Percentiles rank a stretch among this genome's conserved stretches.
These are phyloP conservation scores for Nicotiana noctiflora DNA, from an alignment of 257 asterid species.

Conservation along the genomic window DNA sequence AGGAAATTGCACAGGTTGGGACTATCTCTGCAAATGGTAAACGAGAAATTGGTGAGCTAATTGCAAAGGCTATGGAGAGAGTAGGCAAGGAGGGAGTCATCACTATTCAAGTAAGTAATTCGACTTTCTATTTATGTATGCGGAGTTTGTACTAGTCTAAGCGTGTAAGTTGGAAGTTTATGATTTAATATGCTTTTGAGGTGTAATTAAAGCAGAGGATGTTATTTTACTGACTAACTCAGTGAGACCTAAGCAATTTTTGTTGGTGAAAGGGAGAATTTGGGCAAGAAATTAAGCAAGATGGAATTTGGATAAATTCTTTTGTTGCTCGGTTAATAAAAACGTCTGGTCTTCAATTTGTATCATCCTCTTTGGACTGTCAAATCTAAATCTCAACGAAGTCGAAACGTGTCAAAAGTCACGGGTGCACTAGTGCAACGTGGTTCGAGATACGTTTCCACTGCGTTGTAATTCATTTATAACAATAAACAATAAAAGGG, in stretches of 20 bases:
- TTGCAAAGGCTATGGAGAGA: conserved; percentile 95
- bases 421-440: too few relatives aligned
- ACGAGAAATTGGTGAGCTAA: conserved; percentile 88
- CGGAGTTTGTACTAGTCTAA: too few relatives aligned
- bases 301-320: not conserved
- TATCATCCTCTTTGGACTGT: too few relatives aligned
- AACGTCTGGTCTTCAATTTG: not conserved
- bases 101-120: too few relatives aligned
- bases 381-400: too few relatives aligned
- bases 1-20: too few relatives aligned
- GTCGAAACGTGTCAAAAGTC: too few relatives aligned
- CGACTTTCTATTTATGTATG: not conserved
- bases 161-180: not conserved
- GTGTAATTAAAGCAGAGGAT: not conserved
- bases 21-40: conserved; percentile 30
- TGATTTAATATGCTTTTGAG: not conserved
- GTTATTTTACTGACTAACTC: not conserved
- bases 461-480: too few relatives aligned
- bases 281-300: not conserved
- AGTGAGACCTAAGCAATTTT: not conserved
- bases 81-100: conserved; percentile 93
- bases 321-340: not conserved
- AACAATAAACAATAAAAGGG: too few relatives aligned
- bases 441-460: too few relatives aligned
- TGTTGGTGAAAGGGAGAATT: not conserved